Percentiles rank a stretch among this genome's conserved stretches.
These are phyloP conservation scores for Peronosclerospora sorghi DNA, from an alignment of 352 stramenopile genomes.

Conservation along the genomic window DNA sequence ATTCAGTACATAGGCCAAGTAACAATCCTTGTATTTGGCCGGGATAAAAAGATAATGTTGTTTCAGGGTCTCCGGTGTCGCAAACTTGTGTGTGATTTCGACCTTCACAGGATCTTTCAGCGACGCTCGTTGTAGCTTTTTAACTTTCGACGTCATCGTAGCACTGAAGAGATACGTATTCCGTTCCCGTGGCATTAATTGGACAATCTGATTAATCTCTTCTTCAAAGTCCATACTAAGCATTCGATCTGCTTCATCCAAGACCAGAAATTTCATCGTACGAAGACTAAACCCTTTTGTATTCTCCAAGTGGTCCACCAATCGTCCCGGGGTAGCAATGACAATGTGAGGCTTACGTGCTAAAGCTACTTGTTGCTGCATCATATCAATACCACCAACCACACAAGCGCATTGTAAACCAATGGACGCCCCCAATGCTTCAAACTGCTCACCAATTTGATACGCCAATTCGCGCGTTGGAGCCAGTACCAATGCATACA, in stretches of 20 bases:
- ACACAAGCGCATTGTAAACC: constrained; percentile 88
- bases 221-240: constrained; percentile 97
- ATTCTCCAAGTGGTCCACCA: constrained; percentile 94
- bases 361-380: constrained; percentile 94
- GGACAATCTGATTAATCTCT: constrained; percentile 98
- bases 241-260: constrained; percentile 94
- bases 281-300: constrained; percentile 92
- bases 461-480: constrained; percentile 93
- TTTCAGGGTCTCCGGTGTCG: constrained; percentile 95
- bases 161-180: constrained; percentile 98
- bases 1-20: constrained; percentile 97
- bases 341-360: constrained; percentile 95
- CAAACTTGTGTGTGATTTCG: constrained; percentile 96
- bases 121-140: constrained; percentile 95
- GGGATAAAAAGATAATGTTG: constrained; percentile 99
- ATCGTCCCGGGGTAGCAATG: constrained; percentile 86
- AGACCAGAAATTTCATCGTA: constrained; percentile 85
- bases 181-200: constrained; percentile 88
- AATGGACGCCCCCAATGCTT: constrained; percentile 85
- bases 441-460: constrained; percentile 93
- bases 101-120: constrained; percentile 95
- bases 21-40: constrained; percentile 99
- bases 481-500: constrained; percentile 87
- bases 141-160: constrained; percentile 99
- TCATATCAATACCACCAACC: constrained; percentile 96